Evolutionary conservation across 2,329 filamentous ascomycete species (phyloP).

Genomic region (Ceratocystis harringtonii): DNA sequence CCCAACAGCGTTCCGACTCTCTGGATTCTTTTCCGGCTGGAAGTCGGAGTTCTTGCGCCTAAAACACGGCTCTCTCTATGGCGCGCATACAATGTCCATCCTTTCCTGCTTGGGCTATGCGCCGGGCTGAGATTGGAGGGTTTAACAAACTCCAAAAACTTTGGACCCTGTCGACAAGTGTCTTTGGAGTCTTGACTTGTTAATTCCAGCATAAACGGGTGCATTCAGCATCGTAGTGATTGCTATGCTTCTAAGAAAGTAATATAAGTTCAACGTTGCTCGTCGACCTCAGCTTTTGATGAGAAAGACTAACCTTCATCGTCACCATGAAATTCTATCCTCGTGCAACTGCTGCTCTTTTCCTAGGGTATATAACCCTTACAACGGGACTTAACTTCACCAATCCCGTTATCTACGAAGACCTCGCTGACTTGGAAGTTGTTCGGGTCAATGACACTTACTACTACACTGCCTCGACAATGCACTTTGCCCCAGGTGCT

Average conservation of each 20-base stretch:
- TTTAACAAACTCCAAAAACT: not conserved
- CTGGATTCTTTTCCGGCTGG: no score
- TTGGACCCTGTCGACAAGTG: not conserved
- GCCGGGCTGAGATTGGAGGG: not conserved
- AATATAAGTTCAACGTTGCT: not conserved
- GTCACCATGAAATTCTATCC: not conserved
- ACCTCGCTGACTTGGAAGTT: constrained; percentile 24
- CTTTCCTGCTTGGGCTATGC: not conserved
- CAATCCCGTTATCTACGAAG: constrained; percentile 25
- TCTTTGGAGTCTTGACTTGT: not conserved
- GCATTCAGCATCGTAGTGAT: not conserved
- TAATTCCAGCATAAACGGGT: not conserved
- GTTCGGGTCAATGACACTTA: constrained; percentile 22
- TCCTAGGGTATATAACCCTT: not conserved
- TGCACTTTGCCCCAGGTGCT: constrained; percentile 43
- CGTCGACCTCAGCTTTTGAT: not conserved
- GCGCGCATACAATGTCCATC: not conserved
- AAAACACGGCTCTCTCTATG: not conserved
- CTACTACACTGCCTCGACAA: constrained; percentile 38
- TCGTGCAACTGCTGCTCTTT: not conserved
- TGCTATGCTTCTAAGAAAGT: not conserved
- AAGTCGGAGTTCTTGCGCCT: not conserved
- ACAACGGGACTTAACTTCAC: not conserved
- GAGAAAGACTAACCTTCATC: not conserved
- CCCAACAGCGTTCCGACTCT: no score